Conservation (phyloP, 108 stramenopile genomes). For the Nannochloropsis salina region DNA sequence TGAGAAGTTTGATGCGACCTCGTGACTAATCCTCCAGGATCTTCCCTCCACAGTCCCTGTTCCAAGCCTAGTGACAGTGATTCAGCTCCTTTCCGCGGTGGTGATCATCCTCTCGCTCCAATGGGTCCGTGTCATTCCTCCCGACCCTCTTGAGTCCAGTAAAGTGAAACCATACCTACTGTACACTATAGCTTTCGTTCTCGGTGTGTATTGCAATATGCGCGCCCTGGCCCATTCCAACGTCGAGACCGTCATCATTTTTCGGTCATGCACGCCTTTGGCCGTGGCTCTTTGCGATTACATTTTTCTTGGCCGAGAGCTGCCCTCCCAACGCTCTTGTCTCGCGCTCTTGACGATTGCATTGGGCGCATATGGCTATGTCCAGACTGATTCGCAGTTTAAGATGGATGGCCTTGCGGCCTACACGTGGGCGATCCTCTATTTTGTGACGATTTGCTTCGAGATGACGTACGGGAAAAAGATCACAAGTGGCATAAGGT, state of each 20-base stretch:
- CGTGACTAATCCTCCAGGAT: too few relatives aligned
- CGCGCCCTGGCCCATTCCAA: conserved; percentile 66
- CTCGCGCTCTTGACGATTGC: conserved; percentile 57
- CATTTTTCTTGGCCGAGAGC: conserved; percentile 66
- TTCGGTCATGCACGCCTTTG: conserved; percentile 71
- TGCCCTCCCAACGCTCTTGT: conserved; percentile 66
- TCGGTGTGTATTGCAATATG: conserved; percentile 34
- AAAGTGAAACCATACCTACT: conserved; percentile 28
- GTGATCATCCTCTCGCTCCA: conserved; percentile 71
- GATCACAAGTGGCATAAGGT: conserved; percentile 26
- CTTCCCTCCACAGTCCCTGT: neutral
- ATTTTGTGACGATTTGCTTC: conserved; percentile 27
- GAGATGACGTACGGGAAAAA: conserved; percentile 45
- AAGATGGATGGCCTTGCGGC: conserved; percentile 20
- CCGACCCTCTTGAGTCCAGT: conserved; percentile 25
- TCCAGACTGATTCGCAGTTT: conserved; percentile 23
- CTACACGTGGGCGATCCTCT: conserved; percentile 26
- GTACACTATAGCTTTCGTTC: conserved; percentile 27
- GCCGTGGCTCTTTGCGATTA: conserved; percentile 71
- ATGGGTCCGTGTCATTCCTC: conserved; percentile 61
- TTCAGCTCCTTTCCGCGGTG: conserved; percentile 68
- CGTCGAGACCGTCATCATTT: conserved; percentile 89
- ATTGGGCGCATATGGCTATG: conserved; percentile 25
- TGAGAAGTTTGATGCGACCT: too few relatives aligned
- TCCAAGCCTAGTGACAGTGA: conserved; percentile 50